These are phyloP conservation scores for Lactifluus pinguis DNA, from an alignment of 768 basidiomycete species.

Conservation along the genomic window DNA sequence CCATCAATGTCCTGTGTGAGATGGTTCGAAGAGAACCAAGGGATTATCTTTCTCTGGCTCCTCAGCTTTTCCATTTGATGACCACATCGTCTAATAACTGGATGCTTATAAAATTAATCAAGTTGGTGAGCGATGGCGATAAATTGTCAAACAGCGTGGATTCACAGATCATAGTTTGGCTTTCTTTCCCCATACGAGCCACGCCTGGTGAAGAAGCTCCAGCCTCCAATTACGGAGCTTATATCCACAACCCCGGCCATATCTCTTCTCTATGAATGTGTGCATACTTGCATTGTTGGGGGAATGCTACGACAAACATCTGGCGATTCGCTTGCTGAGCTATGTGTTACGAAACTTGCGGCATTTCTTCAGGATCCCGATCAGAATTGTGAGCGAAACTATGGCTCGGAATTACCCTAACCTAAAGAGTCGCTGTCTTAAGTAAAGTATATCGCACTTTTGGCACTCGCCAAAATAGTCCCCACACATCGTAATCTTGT, in stretches of 20 bases:
- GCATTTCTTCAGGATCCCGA: conserved; percentile 87
- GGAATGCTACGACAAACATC: conserved; percentile 82
- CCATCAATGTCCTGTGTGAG: conserved; percentile 92
- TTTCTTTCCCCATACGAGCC: conserved; percentile 86
- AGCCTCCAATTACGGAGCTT: conserved; percentile 88
- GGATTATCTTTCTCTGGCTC: conserved; percentile 81
- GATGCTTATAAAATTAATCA: conserved; percentile 99
- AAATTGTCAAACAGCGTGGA: neutral
- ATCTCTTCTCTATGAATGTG: conserved; percentile 94
- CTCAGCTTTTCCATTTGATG: conserved; percentile 85
- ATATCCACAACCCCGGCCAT: conserved; percentile 95
- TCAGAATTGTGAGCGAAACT: conserved; percentile 72
- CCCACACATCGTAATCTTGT: conserved; percentile 85
- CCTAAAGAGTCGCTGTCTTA: conserved; percentile 4
- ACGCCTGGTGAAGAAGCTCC: conserved; percentile 87
- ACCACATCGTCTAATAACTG: conserved; percentile 96
- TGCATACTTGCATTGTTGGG: conserved; percentile 95
- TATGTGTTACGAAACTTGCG: conserved; percentile 90
- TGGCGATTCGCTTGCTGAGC: conserved; percentile 70
- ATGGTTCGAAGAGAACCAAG: conserved; percentile 70
- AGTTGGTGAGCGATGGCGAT: conserved; percentile 51
- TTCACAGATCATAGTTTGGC: conserved; percentile 59
- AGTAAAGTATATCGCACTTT: conserved; percentile 97
- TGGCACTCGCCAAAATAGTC: conserved; percentile 94
- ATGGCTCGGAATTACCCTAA: neutral